Conservation (phyloP, 225 moss, liverwort and hornwort species). For the Bryoerythrophyllum caledonicum region DNA sequence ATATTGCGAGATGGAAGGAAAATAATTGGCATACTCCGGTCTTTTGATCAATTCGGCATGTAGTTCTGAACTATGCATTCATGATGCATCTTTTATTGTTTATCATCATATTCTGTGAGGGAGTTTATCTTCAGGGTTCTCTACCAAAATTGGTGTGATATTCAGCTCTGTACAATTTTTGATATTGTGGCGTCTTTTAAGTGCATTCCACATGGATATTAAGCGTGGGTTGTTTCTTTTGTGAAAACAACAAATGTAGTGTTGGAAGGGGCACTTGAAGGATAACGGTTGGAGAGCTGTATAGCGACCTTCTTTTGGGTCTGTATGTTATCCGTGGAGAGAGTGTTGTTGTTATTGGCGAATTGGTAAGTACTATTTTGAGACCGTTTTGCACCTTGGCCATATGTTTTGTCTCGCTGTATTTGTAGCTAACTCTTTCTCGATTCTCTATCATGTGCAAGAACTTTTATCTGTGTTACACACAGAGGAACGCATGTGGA, state of each 20-base stretch:
- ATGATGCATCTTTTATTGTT: neutral
- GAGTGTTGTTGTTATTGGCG: no score
- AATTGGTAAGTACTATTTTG: no score
- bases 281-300: no score
- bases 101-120: neutral
- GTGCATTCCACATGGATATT: neutral
- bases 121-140: neutral
- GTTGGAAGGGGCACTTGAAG: slow-evolving; percentile 75
- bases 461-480: no score
- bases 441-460: neutral
- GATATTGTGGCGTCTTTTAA: neutral
- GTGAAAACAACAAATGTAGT: no score
- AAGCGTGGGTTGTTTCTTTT: slow-evolving; percentile 9
- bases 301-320: no score
- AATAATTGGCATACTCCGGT: no score
- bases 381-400: no score
- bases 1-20: slow-evolving; percentile 87
- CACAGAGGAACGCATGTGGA: neutral
- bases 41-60: slow-evolving; percentile 85
- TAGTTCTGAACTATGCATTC: neutral
- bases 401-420: no score
- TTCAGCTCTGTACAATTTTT: slow-evolving; percentile 5
- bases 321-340: no score
- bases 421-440: neutral
- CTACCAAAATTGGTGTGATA: neutral